These are phyloP conservation scores for Chiua sp. DNA, from an alignment of 1,284 basidiomycete genomes.

Conservation along the genomic window DNA sequence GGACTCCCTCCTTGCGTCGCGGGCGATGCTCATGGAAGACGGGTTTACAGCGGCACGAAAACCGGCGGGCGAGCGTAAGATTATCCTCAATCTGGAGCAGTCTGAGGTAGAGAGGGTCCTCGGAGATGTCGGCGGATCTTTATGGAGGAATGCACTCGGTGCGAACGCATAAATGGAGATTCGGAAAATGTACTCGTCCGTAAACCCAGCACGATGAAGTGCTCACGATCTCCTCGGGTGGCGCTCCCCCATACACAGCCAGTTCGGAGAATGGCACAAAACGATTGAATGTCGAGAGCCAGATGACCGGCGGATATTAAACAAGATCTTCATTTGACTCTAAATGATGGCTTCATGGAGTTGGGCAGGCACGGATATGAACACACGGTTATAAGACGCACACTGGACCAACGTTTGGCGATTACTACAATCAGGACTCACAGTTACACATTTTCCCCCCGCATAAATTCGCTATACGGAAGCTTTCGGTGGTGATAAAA, in stretches of 20 bases:
- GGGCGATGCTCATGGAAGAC: constrained; percentile 75
- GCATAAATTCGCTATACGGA: too few relatives aligned
- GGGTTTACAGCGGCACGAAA: constrained; percentile 57
- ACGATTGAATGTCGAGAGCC: not conserved
- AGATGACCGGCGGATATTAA: not conserved
- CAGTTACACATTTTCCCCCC: too few relatives aligned
- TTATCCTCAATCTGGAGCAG: constrained; percentile 74
- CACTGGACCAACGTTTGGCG: too few relatives aligned
- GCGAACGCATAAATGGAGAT: constrained; percentile 17
- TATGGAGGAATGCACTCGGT: constrained; percentile 66
- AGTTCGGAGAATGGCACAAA: not conserved
- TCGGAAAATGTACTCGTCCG: not conserved
- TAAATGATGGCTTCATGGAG: not conserved
- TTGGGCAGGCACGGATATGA: not conserved
- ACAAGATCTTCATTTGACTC: not conserved
- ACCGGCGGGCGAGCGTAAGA: constrained; percentile 59
- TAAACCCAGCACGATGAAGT: not conserved
- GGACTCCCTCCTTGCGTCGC: constrained; percentile 71
- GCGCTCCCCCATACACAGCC: not conserved
- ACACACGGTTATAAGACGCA: not conserved
- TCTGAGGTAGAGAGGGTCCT: constrained; percentile 76
- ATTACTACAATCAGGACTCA: too few relatives aligned
- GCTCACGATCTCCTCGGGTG: not conserved
- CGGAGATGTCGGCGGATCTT: constrained; percentile 68
- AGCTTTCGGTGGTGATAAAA: not conserved